Evolutionary conservation across 2,329 filamentous ascomycete species (phyloP).

Genomic region (Sordariomycetes sp.): DNA sequence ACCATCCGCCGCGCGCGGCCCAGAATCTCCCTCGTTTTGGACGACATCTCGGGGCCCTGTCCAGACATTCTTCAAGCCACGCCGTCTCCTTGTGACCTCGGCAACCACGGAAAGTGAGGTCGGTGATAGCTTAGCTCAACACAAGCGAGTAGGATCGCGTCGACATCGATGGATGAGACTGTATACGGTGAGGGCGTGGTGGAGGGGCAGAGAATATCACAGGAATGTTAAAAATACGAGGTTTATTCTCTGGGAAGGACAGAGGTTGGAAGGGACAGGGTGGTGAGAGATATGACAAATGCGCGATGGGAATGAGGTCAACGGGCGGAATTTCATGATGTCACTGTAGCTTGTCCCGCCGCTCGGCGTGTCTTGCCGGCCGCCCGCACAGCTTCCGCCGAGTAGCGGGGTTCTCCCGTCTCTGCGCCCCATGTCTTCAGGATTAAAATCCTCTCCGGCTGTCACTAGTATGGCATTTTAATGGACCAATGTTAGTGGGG

Average conservation of each 20-base stretch:
- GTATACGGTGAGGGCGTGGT: background rate
- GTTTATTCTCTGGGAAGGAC: too few species aligned
- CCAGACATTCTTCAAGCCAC: background rate
- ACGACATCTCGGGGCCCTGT: slow-evolving; percentile 40
- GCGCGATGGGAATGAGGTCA: background rate
- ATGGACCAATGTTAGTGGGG: too few species aligned
- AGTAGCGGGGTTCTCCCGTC: background rate
- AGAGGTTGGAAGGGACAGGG: background rate
- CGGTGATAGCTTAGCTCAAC: background rate
- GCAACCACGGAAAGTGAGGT: background rate
- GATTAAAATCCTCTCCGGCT: background rate
- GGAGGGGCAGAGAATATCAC: background rate
- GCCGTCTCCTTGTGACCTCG: background rate
- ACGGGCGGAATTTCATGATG: background rate
- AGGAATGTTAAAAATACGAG: background rate
- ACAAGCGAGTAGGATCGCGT: too few species aligned
- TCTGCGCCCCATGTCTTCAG: too few species aligned
- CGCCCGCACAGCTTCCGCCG: background rate
- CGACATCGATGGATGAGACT: too few species aligned
- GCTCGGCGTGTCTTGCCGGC: background rate
- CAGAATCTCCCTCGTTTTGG: slow-evolving; percentile 64
- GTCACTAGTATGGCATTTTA: too few species aligned
- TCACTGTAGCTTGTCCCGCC: background rate
- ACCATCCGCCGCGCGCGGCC: slow-evolving; percentile 79
- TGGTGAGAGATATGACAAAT: background rate